Conservation (phyloP, 345 rosid genomes). For the Pistacia vera region DNA sequence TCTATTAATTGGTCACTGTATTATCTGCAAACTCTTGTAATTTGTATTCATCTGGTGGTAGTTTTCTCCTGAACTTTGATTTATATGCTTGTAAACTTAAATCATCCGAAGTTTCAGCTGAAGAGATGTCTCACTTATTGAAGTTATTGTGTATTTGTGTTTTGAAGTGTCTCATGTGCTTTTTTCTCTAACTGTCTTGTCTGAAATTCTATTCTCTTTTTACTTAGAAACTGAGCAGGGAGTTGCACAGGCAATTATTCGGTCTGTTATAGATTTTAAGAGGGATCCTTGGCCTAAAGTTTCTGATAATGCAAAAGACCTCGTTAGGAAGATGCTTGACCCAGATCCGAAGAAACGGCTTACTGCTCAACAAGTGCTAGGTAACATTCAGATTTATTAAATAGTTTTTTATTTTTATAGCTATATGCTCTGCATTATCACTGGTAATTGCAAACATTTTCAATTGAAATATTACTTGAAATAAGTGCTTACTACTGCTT, state of each 20-base stretch:
- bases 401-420: background rate
- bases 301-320: conserved; percentile 86
- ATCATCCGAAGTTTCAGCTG: background rate
- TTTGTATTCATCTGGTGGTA: background rate
- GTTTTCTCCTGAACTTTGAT: background rate
- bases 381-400: conserved; percentile 35
- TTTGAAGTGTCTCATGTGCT: background rate
- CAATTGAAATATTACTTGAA: background rate
- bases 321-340: conserved; percentile 89
- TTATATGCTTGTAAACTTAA: background rate
- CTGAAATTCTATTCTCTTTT: conserved; percentile 1
- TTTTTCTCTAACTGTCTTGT: background rate
- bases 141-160: background rate
- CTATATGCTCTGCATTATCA: background rate
- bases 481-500: conserved; percentile 12
- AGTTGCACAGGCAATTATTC: conserved; percentile 91
- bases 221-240: conserved; percentile 97
- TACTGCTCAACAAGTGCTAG: conserved; percentile 95
- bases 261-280: conserved; percentile 76
- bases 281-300: conserved; percentile 99
- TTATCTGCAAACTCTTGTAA: background rate
- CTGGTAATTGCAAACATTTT: background rate
- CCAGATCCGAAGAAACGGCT: conserved; percentile 88
- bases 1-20: background rate
- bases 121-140: background rate